phyloP scores from a whole-genome alignment of 768 basidiomycete genomes.

The Rhizopogon vinicolor region DNA sequence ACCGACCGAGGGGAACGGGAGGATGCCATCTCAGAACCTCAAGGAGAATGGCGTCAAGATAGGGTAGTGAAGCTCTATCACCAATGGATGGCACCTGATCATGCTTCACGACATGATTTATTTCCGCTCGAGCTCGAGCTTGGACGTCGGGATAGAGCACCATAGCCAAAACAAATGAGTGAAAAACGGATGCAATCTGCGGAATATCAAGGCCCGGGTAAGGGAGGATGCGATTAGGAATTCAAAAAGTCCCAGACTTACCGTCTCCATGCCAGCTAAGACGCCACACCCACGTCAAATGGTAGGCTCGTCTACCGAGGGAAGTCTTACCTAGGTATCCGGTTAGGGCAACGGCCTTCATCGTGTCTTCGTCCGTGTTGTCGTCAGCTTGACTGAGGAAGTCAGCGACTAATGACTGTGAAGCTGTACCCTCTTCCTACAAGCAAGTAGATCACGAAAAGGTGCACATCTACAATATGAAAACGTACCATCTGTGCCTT shows the following conservation, averaged over 20 bases:
- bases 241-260: background rate
- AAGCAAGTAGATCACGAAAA: background rate
- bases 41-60: conserved; percentile 18
- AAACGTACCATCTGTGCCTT: background rate
- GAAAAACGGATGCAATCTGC: conserved; percentile 16
- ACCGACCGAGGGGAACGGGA: conserved; percentile 17
- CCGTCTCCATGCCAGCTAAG: background rate
- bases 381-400: background rate
- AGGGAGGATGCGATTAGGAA: background rate
- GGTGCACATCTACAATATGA: background rate
- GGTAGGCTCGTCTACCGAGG: background rate
- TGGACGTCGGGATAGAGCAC: conserved; percentile 22
- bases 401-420: background rate
- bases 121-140: conserved; percentile 24
- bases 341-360: background rate
- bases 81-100: conserved; percentile 6
- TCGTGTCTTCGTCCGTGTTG: background rate
- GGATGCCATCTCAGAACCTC: conserved; percentile 21
- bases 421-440: background rate
- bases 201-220: background rate
- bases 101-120: conserved; percentile 15
- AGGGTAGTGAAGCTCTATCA: conserved; percentile 19
- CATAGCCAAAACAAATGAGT: conserved; percentile 24
- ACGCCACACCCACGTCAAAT: background rate
- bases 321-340: background rate